phyloP scores from a whole-genome alignment of 2,329 filamentous ascomycete genomes.

The Fusarium ramigenum region DNA sequence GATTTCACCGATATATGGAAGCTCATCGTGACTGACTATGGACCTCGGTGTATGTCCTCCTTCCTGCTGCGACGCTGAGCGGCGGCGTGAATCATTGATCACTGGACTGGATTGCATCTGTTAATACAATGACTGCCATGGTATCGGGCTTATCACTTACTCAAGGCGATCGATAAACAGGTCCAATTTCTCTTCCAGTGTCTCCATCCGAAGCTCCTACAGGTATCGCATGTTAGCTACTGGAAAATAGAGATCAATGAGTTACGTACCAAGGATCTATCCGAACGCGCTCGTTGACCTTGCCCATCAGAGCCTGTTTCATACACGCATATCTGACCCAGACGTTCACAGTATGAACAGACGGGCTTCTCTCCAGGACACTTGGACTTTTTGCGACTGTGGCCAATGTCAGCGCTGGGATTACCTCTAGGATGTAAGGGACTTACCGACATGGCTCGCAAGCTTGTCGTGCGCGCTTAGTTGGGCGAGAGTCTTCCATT shows the following conservation, averaged over 20 bases:
- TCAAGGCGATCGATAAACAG: background rate
- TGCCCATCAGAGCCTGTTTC: background rate
- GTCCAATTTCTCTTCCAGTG: background rate
- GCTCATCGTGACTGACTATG: background rate
- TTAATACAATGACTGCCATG: rapidly evolving
- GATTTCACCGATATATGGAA: rapidly evolving
- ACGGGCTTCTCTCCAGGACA: background rate
- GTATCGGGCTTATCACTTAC: background rate
- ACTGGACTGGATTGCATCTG: rapidly evolving
- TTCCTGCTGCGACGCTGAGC: background rate
- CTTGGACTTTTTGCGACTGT: background rate
- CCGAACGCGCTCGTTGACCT: background rate
- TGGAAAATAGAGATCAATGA: rapidly evolving
- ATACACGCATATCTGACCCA: background rate
- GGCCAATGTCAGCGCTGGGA: rapidly evolving
- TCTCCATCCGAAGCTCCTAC: background rate
- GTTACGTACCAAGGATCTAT: background rate
- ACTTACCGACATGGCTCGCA: background rate
- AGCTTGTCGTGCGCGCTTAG: background rate
- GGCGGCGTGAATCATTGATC: background rate
- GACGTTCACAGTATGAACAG: background rate
- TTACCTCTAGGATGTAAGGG: too few species aligned
- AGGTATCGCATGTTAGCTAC: rapidly evolving
- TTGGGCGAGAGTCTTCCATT: background rate
- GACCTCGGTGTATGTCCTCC: background rate